These are phyloP conservation scores for Trametes maxima DNA, from an alignment of 768 basidiomycete genomes.

Conservation along the genomic window DNA sequence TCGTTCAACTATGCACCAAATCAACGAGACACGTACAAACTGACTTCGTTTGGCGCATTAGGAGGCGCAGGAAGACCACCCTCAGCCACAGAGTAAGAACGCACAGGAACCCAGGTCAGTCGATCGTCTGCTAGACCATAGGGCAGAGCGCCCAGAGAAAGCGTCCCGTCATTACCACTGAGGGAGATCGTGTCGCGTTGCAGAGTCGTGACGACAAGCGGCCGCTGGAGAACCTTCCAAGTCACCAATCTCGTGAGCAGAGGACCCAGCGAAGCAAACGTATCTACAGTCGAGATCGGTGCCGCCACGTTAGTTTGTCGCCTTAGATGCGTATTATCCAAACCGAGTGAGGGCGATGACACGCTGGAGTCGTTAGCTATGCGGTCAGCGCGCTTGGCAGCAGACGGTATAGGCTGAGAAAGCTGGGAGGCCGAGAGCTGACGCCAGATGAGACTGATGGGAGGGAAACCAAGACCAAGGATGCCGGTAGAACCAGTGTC, in stretches of 20 bases:
- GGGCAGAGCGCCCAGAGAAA: constrained; percentile 71
- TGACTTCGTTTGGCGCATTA: constrained; percentile 62
- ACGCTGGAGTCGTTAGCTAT: background rate
- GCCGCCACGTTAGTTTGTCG: background rate
- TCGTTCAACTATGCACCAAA: background rate
- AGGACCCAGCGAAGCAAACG: constrained; percentile 37
- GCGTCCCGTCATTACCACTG: constrained; percentile 66
- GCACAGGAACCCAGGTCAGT: constrained; percentile 68
- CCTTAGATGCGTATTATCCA: constrained; percentile 3
- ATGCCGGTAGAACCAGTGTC: constrained; percentile 64
- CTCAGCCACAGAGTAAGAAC: constrained; percentile 51
- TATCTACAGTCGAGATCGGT: constrained; percentile 23
- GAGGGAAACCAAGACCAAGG: constrained; percentile 74
- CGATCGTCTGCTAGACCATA: constrained; percentile 45
- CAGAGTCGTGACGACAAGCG: constrained; percentile 50
- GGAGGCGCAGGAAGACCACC: constrained; percentile 59
- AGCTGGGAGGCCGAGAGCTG: constrained; percentile 24
- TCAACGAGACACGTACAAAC: background rate
- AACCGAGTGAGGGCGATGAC: constrained; percentile 15
- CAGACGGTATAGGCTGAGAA: background rate
- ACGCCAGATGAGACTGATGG: constrained; percentile 43
- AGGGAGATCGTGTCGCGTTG: constrained; percentile 70
- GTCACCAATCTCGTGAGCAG: constrained; percentile 38
- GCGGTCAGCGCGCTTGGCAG: background rate
- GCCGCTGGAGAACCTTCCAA: constrained; percentile 45